These are phyloP conservation scores for Xylaria venustula DNA, from an alignment of 495 filamentous ascomycete genomes.

Conservation along the genomic window DNA sequence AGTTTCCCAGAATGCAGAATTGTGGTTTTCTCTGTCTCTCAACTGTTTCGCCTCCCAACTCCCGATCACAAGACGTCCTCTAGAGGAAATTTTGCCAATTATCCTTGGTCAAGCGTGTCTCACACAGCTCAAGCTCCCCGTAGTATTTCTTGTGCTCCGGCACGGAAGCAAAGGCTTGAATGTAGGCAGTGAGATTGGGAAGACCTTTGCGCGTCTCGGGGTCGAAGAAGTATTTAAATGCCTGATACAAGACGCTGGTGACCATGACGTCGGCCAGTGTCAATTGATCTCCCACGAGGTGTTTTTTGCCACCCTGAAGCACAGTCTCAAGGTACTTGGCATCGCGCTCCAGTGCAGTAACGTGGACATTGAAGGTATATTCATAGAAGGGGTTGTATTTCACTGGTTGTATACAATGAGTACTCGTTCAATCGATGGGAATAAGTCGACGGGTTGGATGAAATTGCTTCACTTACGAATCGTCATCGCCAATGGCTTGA, in stretches of 20 bases:
- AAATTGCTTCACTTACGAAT: conserved; percentile 16
- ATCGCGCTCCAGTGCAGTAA: conserved; percentile 32
- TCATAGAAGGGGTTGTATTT: conserved; percentile 35
- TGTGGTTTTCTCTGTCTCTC: no score
- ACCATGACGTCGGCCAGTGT: conserved; percentile 57
- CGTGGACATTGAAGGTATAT: conserved; percentile 28
- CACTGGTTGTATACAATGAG: conserved; percentile 29
- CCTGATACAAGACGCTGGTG: conserved; percentile 37
- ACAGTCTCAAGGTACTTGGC: conserved; percentile 43
- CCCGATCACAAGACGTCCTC: no score
- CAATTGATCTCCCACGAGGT: conserved; percentile 48
- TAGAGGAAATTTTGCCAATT: background rate
- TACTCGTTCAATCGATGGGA: background rate
- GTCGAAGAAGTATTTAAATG: conserved; percentile 46
- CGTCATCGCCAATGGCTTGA: conserved; percentile 30
- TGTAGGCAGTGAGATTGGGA: conserved; percentile 45
- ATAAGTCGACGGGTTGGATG: no score
- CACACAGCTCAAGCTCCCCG: conserved; percentile 43
- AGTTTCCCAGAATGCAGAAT: no score
- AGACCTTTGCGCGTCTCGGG: conserved; percentile 47
- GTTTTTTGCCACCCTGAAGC: conserved; percentile 40
- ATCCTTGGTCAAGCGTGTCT: conserved; percentile 28
- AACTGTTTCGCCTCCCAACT: no score
- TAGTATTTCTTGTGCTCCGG: conserved; percentile 53
- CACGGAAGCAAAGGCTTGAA: conserved; percentile 38